Base-by-base conservation (phyloP, 345 rosid species). In the Linum tenue region DNA sequence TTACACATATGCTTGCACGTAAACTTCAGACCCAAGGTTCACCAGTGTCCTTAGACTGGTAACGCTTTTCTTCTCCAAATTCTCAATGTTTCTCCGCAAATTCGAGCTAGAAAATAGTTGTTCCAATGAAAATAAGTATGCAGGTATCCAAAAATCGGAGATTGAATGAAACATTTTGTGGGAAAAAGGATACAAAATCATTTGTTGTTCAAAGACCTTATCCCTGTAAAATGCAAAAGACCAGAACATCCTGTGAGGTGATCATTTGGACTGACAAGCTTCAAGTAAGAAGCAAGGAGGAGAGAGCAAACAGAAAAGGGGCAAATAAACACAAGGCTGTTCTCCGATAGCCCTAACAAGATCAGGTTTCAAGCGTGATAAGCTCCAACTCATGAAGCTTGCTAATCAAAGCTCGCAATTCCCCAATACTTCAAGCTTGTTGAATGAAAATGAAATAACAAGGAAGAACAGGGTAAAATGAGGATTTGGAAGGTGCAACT, bases 11-110 rank as follows among this genome's bases (percentile, higher is more conserved):
- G 97, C 95, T 75, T 94, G 97, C 95, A 88, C 71, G 79, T 87
- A 88, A 10, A 94, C 91, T 71, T 91, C 96, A 69, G 99, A 91
- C 63, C 97, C 99, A n/a, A 94, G 82, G 71, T 94, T 91, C 68
- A 91, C 96, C 85, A 81, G 50, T 16, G 99, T 90, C 75, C 83
- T 84, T 38, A 94, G 88, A 81, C 80, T 88, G n/a, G 91, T 90
- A 55, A 88, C 84, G 65, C 79, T 82, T 73, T 94, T 90, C 65
- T 78, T 76, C 80, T 90, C 91, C 51, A 90, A 75, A 65, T 80
- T 88, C 72, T 85, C 90, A 63, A 90, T 72, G 64, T 84, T 88
- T 69, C 69, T 82, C 56, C 85, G 80, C 84, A 90, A 78, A 78
- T 90, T 92, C 44, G 89, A 90, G 92, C 97, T 94, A 66, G 60